Evolutionary conservation across 2,329 filamentous ascomycete species (phyloP).

Genomic region (Gnomoniopsis smithogilvyi): DNA sequence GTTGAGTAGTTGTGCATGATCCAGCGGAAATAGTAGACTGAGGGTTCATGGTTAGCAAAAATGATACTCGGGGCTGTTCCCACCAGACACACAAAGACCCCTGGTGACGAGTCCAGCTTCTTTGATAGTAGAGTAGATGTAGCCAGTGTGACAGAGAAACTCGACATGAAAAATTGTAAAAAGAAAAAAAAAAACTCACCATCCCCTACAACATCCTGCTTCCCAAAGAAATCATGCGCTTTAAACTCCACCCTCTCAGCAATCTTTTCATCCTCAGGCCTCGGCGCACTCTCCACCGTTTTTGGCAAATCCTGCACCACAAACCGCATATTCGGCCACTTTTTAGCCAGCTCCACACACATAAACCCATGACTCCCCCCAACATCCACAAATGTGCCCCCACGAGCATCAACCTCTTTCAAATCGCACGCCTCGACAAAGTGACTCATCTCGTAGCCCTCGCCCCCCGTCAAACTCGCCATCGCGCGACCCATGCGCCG

Average conservation of each 20-base stretch:
- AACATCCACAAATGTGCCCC: constrained; percentile 54
- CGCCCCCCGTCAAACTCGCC: constrained; percentile 50
- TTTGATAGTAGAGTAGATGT: too few relatives aligned
- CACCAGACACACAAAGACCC: not conserved
- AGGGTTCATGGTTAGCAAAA: not conserved
- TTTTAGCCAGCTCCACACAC: constrained; percentile 50
- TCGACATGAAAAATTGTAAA: not conserved
- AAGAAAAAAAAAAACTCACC: constrained; percentile 28
- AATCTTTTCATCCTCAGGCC: constrained; percentile 36
- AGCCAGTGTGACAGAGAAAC: not conserved
- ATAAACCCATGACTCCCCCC: constrained; percentile 58
- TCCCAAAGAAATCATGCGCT: constrained; percentile 56
- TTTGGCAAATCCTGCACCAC: constrained; percentile 53
- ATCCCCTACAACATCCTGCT: constrained; percentile 53
- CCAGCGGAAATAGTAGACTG: constrained; percentile 56
- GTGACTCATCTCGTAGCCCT: constrained; percentile 53
- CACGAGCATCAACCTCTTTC: constrained; percentile 37
- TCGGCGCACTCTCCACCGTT: constrained; percentile 45
- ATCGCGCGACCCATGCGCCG: constrained; percentile 54
- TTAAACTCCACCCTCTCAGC: constrained; percentile 38
- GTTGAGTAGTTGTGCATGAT: constrained; percentile 63
- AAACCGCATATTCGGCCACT: constrained; percentile 49
- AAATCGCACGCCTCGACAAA: constrained; percentile 55
- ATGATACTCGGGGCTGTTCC: not conserved
- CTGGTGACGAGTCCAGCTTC: not conserved